phyloP scores from a whole-genome alignment of 2,329 filamentous ascomycete species.

The Thelonectria blattea region DNA sequence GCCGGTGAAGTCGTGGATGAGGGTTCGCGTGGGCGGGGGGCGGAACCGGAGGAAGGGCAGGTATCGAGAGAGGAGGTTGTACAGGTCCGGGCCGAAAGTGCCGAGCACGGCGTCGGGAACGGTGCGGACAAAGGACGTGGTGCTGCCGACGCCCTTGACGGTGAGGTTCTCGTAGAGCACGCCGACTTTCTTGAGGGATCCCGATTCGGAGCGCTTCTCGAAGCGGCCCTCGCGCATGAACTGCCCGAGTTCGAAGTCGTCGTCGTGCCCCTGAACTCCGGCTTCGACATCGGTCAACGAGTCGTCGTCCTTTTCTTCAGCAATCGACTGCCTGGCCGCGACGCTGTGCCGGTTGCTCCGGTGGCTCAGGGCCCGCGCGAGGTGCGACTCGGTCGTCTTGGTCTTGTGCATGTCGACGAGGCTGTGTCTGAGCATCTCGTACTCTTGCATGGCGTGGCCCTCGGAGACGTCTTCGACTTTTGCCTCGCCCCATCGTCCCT shows the following conservation, averaged over 20 bases:
- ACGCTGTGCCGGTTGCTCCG: slow-evolving; percentile 18
- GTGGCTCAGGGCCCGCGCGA: slow-evolving; percentile 26
- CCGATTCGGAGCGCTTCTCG: slow-evolving; percentile 68
- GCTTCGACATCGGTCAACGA: slow-evolving; percentile 42
- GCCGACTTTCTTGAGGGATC: slow-evolving; percentile 77
- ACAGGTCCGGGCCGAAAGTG: slow-evolving; percentile 82
- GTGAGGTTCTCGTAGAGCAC: slow-evolving; percentile 79
- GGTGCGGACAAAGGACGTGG: slow-evolving; percentile 72
- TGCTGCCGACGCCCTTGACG: slow-evolving; percentile 73
- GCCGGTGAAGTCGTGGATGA: slow-evolving; percentile 19
- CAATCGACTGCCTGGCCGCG: slow-evolving; percentile 19
- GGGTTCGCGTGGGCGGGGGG: slow-evolving; percentile 18
- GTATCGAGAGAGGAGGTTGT: slow-evolving; percentile 59
- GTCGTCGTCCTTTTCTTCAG: slow-evolving; percentile 37
- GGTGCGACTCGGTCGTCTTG: slow-evolving; percentile 44
- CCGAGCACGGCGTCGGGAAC: slow-evolving; percentile 76
- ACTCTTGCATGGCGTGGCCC: slow-evolving; percentile 43
- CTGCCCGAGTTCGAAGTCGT: slow-evolving; percentile 70
- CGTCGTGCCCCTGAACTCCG: slow-evolving; percentile 47
- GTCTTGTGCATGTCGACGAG: slow-evolving; percentile 44
- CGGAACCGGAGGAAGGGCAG: slow-evolving; percentile 42
- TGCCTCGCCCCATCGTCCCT: slow-evolving; percentile 45
- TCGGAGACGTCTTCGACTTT: slow-evolving; percentile 44
- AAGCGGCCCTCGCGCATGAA: slow-evolving; percentile 79
- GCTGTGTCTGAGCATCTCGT: slow-evolving; percentile 44